Evolutionary conservation across 192 early-diverging fungal genomes (phyloP), one percentile per base, ranked within the genome.

Genomic region (Gonapodya sp.): DNA sequence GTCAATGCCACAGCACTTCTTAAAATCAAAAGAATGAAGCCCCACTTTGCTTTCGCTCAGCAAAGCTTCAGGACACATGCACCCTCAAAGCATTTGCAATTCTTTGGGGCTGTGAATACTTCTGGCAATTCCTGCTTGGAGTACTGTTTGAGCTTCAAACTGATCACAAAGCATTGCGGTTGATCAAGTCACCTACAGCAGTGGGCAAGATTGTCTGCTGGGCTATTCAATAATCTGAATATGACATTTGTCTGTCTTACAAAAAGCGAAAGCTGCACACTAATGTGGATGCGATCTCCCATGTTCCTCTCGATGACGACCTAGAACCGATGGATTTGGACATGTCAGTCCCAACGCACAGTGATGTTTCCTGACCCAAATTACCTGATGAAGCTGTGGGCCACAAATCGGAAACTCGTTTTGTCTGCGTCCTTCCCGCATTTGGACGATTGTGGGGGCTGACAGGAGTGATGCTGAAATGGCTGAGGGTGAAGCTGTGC

Each of bases 11-110:
- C n/a, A n/a, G n/a, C n/a, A n/a, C n/a, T n/a, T n/a, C n/a, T n/a
- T n/a, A n/a, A n/a, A n/a, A n/a, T n/a, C n/a, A n/a, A n/a, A n/a
- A n/a, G n/a, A n/a, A n/a, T n/a, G n/a, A n/a, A n/a, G n/a, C n/a
- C n/a, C n/a, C n/a, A n/a, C n/a, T n/a, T n/a, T n/a, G n/a, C n/a
- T n/a, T n/a, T n/a, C n/a, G n/a, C n/a, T n/a, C n/a, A n/a, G n/a
- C n/a, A n/a, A n/a, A n/a, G n/a, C n/a, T n/a, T n/a, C n/a, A n/a
- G 75, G 75, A 77, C 34, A 31, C 31, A 2, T 34, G 75, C 31
- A 33, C 16, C 8, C 75, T 16, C 31, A 82, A 85, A 81, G 64
- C 82, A 1, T 37, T 86, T 0, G 83, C 82, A 0, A 78, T 85
- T 2, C 34, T 82, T 0, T 82, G 78, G 36, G 84, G 82, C 1